phyloP scores from a whole-genome alignment of 31 red algal genomes.

The Odonthalia washingtoniensis region DNA sequence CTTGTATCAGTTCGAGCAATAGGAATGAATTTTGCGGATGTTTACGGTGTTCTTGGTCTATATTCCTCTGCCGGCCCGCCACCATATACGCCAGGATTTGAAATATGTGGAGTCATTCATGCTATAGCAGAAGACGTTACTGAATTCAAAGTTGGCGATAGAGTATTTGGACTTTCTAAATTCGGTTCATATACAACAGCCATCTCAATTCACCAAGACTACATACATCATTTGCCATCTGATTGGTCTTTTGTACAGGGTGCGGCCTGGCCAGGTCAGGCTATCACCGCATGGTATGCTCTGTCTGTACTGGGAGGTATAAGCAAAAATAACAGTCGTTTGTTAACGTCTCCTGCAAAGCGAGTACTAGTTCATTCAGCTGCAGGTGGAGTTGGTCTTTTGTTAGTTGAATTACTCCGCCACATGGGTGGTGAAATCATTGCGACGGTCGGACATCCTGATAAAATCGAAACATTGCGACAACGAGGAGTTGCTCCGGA shows the following conservation, averaged over 20 bases:
- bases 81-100: conserved; percentile 81
- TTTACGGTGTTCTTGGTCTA: conserved; percentile 66
- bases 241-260: conserved; percentile 59
- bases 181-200: conserved; percentile 83
- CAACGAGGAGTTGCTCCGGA: conserved; percentile 28
- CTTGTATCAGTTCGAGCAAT: conserved; percentile 56
- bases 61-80: conserved; percentile 77
- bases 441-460: conserved; percentile 38
- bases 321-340: background rate
- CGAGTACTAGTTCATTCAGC: conserved; percentile 59
- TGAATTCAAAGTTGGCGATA: conserved; percentile 47
- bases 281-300: conserved; percentile 64
- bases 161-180: conserved; percentile 69
- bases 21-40: conserved; percentile 90
- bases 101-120: conserved; percentile 72
- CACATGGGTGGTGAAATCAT: conserved; percentile 45
- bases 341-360: conserved; percentile 11
- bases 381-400: conserved; percentile 55
- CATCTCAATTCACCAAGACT: conserved; percentile 49
- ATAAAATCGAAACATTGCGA: conserved; percentile 18
- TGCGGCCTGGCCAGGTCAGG: conserved; percentile 42
- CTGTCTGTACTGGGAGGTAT: conserved; percentile 55
- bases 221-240: conserved; percentile 49
- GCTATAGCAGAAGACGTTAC: conserved; percentile 47
- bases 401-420: conserved; percentile 43